phyloP scores from a whole-genome alignment of 2,329 filamentous ascomycete species.

The Shiraia sp. region DNA sequence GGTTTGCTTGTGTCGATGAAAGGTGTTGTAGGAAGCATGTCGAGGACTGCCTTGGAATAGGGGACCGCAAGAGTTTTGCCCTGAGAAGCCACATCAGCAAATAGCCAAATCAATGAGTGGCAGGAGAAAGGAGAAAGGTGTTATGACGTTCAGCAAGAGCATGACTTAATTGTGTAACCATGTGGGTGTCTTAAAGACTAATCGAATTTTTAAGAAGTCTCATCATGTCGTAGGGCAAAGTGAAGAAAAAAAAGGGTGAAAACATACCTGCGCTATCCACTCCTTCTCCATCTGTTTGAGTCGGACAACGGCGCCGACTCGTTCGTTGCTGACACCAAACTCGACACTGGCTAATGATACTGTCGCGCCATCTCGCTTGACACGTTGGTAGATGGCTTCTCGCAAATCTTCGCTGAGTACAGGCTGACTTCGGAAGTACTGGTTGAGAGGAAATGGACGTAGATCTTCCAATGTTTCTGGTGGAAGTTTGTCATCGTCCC shows the following conservation, averaged over 20 bases:
- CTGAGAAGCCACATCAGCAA: conserved; percentile 51
- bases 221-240: conserved; percentile 62
- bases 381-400: conserved; percentile 72
- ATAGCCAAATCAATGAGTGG: neutral
- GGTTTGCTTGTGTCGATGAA: conserved; percentile 41
- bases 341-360: conserved; percentile 78
- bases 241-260: neutral
- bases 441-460: conserved; percentile 74
- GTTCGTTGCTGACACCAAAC: conserved; percentile 76
- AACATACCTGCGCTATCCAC: conserved; percentile 74
- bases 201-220: conserved; percentile 80
- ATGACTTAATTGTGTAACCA: conserved; percentile 82
- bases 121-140: conserved; percentile 5
- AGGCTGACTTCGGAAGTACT: conserved; percentile 68
- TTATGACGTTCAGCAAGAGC: conserved; percentile 67
- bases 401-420: conserved; percentile 75
- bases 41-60: conserved; percentile 74
- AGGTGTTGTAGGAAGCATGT: conserved; percentile 75
- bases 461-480: conserved; percentile 41
- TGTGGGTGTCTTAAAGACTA: conserved; percentile 98
- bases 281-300: conserved; percentile 84
- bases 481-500: conserved; percentile 28
- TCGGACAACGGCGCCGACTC: conserved; percentile 82
- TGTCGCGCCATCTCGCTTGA: conserved; percentile 64
- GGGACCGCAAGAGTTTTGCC: conserved; percentile 74